A percentile compares a stretch with the other conserved stretches of the same genome.
Conservation (phyloP, 768 basidiomycete genomes). For the Suillus paluster region DNA sequence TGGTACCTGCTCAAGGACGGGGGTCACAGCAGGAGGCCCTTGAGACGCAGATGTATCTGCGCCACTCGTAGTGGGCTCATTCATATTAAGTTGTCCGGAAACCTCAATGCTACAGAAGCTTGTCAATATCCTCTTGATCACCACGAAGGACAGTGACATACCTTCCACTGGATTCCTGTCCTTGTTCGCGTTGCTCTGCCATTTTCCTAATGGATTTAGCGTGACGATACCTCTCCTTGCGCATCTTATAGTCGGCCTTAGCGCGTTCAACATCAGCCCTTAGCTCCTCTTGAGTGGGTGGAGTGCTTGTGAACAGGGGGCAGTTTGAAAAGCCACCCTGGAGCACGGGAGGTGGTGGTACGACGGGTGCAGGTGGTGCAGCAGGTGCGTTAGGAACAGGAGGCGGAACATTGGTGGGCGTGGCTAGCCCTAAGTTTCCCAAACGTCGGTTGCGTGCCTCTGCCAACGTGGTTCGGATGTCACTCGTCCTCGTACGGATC, state of each 20-base stretch:
- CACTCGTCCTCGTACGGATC: neutral
- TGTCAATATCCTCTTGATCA: conserved; percentile 12
- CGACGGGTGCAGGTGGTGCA: neutral
- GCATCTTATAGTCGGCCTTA: conserved; percentile 66
- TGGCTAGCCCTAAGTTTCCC: neutral
- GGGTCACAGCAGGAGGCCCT: conserved; percentile 6
- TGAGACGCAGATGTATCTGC: conserved; percentile 6
- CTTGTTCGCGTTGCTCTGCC: conserved; percentile 34
- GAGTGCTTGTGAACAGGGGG: neutral
- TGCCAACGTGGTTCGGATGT: conserved; percentile 3
- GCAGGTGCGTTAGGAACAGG: neutral
- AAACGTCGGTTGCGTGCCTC: conserved; percentile 6
- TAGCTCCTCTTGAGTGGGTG: conserved; percentile 28
- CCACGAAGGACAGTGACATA: conserved; percentile 8
- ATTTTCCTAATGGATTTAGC: conserved; percentile 56
- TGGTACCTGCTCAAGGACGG: conserved; percentile 13
- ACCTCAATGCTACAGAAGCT: conserved; percentile 14
- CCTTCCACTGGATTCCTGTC: conserved; percentile 31
- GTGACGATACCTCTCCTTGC: conserved; percentile 71
- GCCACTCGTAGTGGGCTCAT: conserved; percentile 8
- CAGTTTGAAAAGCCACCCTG: neutral
- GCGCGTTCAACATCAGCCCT: conserved; percentile 60
- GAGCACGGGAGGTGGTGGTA: neutral
- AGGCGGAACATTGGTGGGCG: neutral
- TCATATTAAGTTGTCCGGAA: conserved; percentile 27